Conservation (phyloP, 441 rosid species). For the Adansonia rubrostipa region DNA sequence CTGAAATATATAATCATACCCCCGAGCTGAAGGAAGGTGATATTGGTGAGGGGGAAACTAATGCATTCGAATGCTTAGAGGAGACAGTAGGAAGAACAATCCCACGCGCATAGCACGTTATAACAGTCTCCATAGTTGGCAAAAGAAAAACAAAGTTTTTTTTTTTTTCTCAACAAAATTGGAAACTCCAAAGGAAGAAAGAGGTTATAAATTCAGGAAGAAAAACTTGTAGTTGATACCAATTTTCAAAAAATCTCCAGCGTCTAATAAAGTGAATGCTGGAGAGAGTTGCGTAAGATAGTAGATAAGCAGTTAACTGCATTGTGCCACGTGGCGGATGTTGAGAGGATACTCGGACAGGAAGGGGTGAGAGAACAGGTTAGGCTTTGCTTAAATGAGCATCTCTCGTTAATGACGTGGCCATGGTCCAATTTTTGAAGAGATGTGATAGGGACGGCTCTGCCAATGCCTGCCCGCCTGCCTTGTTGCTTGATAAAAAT, state of each 20-base stretch:
- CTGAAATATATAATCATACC: slow-evolving; percentile 46
- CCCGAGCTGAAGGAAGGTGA: slow-evolving; percentile 61
- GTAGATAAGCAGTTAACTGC: slow-evolving; percentile 55
- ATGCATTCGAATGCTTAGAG: slow-evolving; percentile 69
- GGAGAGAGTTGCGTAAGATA: slow-evolving; percentile 31
- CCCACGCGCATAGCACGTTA: slow-evolving; percentile 69
- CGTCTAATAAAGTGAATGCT: not conserved
- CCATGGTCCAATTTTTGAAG: slow-evolving; percentile 31
- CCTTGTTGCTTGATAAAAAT: too few species aligned
- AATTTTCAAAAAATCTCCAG: slow-evolving; percentile 7
- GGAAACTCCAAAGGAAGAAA: not conserved
- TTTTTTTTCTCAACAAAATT: not conserved
- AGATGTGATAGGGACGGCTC: slow-evolving; percentile 19
- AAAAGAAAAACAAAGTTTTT: slow-evolving; percentile 4
- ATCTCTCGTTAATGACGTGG: slow-evolving; percentile 64
- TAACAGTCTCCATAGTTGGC: slow-evolving; percentile 67
- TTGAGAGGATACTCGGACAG: slow-evolving; percentile 41
- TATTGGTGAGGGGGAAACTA: slow-evolving; percentile 55
- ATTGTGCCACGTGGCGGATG: slow-evolving; percentile 56
- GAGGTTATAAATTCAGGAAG: not conserved
- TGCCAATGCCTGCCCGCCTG: not conserved
- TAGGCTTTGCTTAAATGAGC: slow-evolving; percentile 35
- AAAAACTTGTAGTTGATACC: not conserved
- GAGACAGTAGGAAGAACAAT: slow-evolving; percentile 63
- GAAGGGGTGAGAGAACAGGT: not conserved